These are phyloP conservation scores for Blastobotrys proliferans DNA, from an alignment of 1,139 yeast genomes.

Conservation along the genomic window DNA sequence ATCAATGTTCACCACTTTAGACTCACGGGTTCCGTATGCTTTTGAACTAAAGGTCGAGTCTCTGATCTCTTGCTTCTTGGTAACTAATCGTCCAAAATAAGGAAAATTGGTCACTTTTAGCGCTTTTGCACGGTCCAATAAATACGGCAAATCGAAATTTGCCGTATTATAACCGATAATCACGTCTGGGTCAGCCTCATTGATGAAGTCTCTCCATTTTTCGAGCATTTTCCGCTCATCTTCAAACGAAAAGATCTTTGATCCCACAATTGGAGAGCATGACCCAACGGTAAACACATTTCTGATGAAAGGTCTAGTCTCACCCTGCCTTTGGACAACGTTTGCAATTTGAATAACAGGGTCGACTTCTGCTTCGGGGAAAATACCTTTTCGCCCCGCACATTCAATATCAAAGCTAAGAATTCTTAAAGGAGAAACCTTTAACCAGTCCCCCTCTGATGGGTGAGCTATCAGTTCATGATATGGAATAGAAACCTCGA, in stretches of 20 bases:
- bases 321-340: constrained; percentile 83
- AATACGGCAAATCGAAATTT: constrained; percentile 92
- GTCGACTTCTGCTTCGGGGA: constrained; percentile 92
- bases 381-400: constrained; percentile 94
- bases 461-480: constrained; percentile 70
- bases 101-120: constrained; percentile 69
- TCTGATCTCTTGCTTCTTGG: constrained; percentile 68
- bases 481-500: constrained; percentile 72
- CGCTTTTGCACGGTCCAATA: constrained; percentile 80
- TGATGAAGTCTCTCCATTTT: constrained; percentile 82
- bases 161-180: constrained; percentile 94
- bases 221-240: constrained; percentile 78
- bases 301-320: constrained; percentile 76
- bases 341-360: constrained; percentile 97
- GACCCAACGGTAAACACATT: constrained; percentile 91
- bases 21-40: constrained; percentile 95
- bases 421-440: constrained; percentile 89
- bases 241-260: constrained; percentile 74
- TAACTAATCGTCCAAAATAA: constrained; percentile 72
- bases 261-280: constrained; percentile 91
- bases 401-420: constrained; percentile 97
- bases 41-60: constrained; percentile 86
- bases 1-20: constrained; percentile 85
- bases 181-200: constrained; percentile 88
- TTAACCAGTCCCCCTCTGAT: constrained; percentile 91